phyloP scores from a whole-genome alignment of 805 yeast species.

The Candida takata region DNA sequence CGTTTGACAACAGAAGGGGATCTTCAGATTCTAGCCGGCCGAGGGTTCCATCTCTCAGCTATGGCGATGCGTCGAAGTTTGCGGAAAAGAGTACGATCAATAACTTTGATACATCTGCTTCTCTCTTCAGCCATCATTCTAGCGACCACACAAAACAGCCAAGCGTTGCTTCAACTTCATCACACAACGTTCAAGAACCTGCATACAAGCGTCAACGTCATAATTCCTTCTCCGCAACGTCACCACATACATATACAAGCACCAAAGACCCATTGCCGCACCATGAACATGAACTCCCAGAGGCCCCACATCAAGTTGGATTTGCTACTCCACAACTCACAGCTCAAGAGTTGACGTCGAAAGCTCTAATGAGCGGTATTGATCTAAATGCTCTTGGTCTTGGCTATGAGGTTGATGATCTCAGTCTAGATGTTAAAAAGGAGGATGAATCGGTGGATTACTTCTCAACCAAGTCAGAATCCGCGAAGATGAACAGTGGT shows the following conservation, averaged over 20 bases:
- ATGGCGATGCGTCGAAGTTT: conserved; percentile 1
- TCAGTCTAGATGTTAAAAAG: conserved; percentile 13
- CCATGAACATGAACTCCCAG: conserved; percentile 19
- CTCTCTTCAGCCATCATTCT: conserved; percentile 23
- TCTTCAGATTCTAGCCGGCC: conserved; percentile 3
- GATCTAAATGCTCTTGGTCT: conserved; percentile 32
- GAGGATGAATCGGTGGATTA: conserved; percentile 5
- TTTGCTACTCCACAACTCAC: conserved; percentile 75
- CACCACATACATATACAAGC: conserved; percentile 29
- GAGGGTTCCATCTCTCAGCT: background rate
- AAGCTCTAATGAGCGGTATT: conserved; percentile 29
- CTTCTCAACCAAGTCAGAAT: conserved; percentile 3
- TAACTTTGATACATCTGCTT: conserved; percentile 16
- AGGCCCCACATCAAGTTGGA: conserved; percentile 64
- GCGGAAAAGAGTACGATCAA: conserved; percentile 14
- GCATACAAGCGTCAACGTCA: conserved; percentile 29
- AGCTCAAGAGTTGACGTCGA: conserved; percentile 36
- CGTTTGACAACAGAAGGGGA: background rate
- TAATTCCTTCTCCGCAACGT: conserved; percentile 38
- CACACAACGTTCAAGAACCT: conserved; percentile 4
- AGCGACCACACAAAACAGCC: conserved; percentile 5
- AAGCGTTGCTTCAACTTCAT: conserved; percentile 3
- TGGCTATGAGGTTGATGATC: conserved; percentile 22
- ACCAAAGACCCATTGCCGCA: conserved; percentile 5
- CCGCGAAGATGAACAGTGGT: background rate